Evolutionary conservation across 305 asterid species (phyloP).

Genomic region (Lippia alba): DNA sequence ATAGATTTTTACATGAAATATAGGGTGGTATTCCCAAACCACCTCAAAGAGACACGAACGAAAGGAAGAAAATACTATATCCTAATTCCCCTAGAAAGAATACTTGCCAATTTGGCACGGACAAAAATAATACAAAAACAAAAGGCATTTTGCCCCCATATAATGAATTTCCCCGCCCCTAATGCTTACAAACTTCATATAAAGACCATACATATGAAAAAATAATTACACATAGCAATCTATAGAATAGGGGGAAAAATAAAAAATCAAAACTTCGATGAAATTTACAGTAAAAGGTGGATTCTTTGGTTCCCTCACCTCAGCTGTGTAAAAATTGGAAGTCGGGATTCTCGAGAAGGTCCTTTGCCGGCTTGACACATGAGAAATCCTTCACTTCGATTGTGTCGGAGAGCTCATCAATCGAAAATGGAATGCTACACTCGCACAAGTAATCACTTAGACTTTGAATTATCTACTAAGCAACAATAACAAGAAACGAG

Average conservation of each 20-base stretch:
- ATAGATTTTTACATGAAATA: constrained; percentile 31
- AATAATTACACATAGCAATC: constrained; percentile 38
- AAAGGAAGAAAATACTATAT: constrained; percentile 15
- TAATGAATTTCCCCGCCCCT: constrained; percentile 45
- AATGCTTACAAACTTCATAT: constrained; percentile 43
- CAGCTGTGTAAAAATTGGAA: constrained; percentile 86
- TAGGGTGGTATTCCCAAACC: constrained; percentile 39
- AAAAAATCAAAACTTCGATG: constrained; percentile 34
- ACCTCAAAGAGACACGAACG: constrained; percentile 30
- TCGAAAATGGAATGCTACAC: constrained; percentile 95
- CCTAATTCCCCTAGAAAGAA: constrained; percentile 48
- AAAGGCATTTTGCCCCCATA: constrained; percentile 35
- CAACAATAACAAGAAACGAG: not conserved
- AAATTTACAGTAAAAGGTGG: constrained; percentile 52
- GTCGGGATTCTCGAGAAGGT: constrained; percentile 80
- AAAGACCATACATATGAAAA: constrained; percentile 21
- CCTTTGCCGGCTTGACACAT: constrained; percentile 79
- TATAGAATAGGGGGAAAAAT: constrained; percentile 31
- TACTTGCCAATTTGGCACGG: constrained; percentile 43
- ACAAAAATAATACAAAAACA: constrained; percentile 34
- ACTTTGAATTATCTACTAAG: not conserved
- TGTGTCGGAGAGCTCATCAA: constrained; percentile 82
- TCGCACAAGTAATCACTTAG: constrained; percentile 18
- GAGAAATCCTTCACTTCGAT: constrained; percentile 83
- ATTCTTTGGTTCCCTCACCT: constrained; percentile 42